Percentiles rank a stretch among this genome's conserved stretches.
phyloP scores from a whole-genome alignment of 2,329 filamentous ascomycete genomes.

The Arthrobotrys pseudoclavata region DNA sequence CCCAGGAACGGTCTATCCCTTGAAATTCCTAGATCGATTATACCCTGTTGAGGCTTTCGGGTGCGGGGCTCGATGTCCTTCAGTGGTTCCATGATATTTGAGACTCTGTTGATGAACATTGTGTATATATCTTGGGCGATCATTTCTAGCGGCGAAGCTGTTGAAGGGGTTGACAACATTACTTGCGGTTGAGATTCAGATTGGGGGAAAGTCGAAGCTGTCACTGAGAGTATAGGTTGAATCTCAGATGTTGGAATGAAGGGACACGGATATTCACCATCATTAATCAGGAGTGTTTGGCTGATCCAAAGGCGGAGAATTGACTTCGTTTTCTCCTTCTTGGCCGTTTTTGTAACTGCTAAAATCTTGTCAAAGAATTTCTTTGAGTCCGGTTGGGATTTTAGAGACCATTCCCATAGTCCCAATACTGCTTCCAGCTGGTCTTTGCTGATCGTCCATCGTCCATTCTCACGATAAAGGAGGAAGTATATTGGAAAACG shows the following conservation, averaged over 20 bases:
- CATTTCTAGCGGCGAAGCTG: neutral
- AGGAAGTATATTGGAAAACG: conserved; percentile 26
- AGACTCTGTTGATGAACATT: conserved; percentile 21
- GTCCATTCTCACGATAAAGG: conserved; percentile 7
- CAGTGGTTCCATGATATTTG: conserved; percentile 12
- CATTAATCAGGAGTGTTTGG: conserved; percentile 8
- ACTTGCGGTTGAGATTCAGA: neutral
- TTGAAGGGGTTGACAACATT: conserved; percentile 12
- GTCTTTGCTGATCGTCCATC: conserved; percentile 25
- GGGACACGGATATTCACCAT: neutral
- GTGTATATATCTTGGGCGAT: conserved; percentile 32
- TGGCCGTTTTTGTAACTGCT: neutral
- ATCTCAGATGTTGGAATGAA: neutral
- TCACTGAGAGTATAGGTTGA: neutral
- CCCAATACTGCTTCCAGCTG: conserved; percentile 22
- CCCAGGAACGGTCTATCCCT: conserved; percentile 1
- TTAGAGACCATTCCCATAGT: conserved; percentile 25
- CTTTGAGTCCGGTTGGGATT: neutral
- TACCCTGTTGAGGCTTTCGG: neutral
- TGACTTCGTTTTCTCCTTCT: conserved; percentile 10
- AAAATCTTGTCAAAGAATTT: neutral
- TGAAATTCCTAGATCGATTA: neutral
- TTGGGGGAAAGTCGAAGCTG: neutral
- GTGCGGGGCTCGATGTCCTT: conserved; percentile 18
- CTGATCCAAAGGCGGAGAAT: conserved; percentile 1